Conservation (phyloP, 139 green algal genomes). For the Volvox reticuliferus region DNA sequence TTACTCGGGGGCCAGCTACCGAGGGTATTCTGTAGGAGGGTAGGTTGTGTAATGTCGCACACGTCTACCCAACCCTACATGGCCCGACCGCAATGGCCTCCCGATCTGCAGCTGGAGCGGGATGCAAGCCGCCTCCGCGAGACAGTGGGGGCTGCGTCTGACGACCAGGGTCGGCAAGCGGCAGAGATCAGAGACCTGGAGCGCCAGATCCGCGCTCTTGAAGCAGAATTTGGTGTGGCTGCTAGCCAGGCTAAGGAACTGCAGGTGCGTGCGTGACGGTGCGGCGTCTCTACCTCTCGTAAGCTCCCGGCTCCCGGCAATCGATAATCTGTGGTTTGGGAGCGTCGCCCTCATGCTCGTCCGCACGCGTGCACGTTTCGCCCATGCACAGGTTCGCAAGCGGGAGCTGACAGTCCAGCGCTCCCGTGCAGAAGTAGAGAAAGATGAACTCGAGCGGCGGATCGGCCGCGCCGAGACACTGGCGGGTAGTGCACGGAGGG, state of each 20-base stretch:
- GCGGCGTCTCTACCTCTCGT: too few species aligned
- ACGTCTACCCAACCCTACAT: too few species aligned
- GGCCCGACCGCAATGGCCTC: background rate
- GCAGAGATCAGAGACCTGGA: slow-evolving; percentile 59
- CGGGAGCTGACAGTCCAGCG: slow-evolving; percentile 4
- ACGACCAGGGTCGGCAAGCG: background rate
- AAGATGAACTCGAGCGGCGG: background rate
- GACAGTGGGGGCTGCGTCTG: background rate
- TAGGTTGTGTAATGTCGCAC: too few species aligned
- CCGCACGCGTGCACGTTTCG: background rate
- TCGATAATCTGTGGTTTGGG: too few species aligned
- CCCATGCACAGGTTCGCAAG: background rate
- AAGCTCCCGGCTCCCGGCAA: too few species aligned
- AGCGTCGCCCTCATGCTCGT: background rate
- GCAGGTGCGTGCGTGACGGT: background rate
- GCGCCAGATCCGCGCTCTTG: slow-evolving; percentile 56
- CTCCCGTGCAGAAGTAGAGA: slow-evolving; percentile 12
- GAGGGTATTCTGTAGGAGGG: too few species aligned
- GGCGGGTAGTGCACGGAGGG: background rate
- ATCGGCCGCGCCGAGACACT: background rate
- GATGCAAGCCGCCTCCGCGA: slow-evolving; percentile 15
- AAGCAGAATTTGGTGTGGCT: slow-evolving; percentile 50
- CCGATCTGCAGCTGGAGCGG: slow-evolving; percentile 22
- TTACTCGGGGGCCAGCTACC: too few species aligned
- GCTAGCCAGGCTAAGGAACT: slow-evolving; percentile 19